phyloP scores from a whole-genome alignment of 2,329 filamentous ascomycete species.

The Simplicillium sp. region DNA sequence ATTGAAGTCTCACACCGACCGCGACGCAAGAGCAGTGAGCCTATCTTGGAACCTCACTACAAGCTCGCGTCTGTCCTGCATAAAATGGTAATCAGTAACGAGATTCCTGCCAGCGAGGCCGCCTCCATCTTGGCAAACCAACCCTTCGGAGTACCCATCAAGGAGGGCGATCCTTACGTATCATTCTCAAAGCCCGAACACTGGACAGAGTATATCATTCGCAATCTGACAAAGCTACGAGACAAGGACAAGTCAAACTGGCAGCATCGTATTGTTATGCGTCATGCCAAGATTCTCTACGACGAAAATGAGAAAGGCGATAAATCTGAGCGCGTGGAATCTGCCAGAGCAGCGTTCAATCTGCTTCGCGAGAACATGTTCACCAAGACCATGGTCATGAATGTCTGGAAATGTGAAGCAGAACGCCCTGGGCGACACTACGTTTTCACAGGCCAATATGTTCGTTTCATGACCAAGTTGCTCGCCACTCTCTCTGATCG shows the following conservation, averaged over 20 bases:
- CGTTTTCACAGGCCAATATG: constrained; percentile 82
- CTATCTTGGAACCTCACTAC: constrained; percentile 84
- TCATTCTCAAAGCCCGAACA: constrained; percentile 40
- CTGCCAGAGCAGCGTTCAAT: constrained; percentile 69
- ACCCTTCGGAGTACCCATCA: constrained; percentile 34
- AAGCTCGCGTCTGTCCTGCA: constrained; percentile 76
- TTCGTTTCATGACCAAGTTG: constrained; percentile 69
- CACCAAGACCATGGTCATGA: constrained; percentile 89
- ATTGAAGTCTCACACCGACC: constrained; percentile 39
- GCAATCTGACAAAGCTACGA: constrained; percentile 39
- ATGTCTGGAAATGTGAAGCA: constrained; percentile 89
- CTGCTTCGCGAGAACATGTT: constrained; percentile 68
- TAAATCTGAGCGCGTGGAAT: constrained; percentile 42
- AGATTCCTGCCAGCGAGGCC: constrained; percentile 37
- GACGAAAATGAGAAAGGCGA: constrained; percentile 25
- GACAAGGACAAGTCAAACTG: constrained; percentile 86
- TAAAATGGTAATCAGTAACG: constrained; percentile 59
- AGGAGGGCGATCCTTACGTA: constrained; percentile 22
- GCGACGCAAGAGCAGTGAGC: constrained; percentile 54
- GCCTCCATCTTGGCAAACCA: constrained; percentile 45
- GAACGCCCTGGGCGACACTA: constrained; percentile 80
- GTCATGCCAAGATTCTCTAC: constrained; percentile 52
- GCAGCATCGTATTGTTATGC: constrained; percentile 85
- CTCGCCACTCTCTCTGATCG: constrained; percentile 69
- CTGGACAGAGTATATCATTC: constrained; percentile 47